Percentiles rank a stretch among this genome's conserved stretches.
These are phyloP conservation scores for Lactifluus volemus DNA, from an alignment of 768 basidiomycete genomes.

Conservation along the genomic window DNA sequence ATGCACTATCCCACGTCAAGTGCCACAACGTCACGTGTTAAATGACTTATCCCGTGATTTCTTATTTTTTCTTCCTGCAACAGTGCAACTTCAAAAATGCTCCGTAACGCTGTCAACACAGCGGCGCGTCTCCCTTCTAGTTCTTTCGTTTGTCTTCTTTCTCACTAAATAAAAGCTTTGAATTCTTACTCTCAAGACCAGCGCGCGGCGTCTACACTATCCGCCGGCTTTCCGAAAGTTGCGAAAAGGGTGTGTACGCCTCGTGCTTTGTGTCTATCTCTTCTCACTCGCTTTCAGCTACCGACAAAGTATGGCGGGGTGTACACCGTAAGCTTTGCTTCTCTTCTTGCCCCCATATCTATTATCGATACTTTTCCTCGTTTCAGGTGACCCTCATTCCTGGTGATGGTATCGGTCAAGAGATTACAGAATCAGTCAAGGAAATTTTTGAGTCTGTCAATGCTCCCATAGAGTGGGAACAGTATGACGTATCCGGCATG, in stretches of 20 bases:
- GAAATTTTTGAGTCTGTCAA: slow-evolving; percentile 97
- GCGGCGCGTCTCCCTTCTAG: slow-evolving; percentile 44
- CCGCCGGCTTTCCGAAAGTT: slow-evolving; percentile 71
- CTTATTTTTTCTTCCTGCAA: no score
- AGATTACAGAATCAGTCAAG: slow-evolving; percentile 97
- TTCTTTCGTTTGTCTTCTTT: slow-evolving; percentile 41
- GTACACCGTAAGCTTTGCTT: slow-evolving; percentile 56
- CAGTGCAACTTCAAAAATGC: slow-evolving; percentile 2
- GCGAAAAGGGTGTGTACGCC: slow-evolving; percentile 51
- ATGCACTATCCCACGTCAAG: no score
- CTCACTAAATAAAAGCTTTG: neutral
- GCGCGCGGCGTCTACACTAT: slow-evolving; percentile 68
- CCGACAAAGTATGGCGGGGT: slow-evolving; percentile 89
- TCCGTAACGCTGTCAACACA: slow-evolving; percentile 51
- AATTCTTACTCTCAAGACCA: slow-evolving; percentile 25
- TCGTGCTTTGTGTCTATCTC: slow-evolving; percentile 5
- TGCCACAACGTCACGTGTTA: slow-evolving; percentile 34
- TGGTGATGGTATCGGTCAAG: slow-evolving; percentile 94
- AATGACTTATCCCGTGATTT: neutral
- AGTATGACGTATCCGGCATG: slow-evolving; percentile 95
- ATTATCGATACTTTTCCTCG: slow-evolving; percentile 21
- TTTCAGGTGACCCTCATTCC: slow-evolving; percentile 90
- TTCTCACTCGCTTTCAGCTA: slow-evolving; percentile 37
- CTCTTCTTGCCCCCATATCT: neutral
- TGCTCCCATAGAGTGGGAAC: slow-evolving; percentile 98